Evolutionary conservation across 768 basidiomycete genomes (phyloP).

Genomic region (Lactarius akahatsu): DNA sequence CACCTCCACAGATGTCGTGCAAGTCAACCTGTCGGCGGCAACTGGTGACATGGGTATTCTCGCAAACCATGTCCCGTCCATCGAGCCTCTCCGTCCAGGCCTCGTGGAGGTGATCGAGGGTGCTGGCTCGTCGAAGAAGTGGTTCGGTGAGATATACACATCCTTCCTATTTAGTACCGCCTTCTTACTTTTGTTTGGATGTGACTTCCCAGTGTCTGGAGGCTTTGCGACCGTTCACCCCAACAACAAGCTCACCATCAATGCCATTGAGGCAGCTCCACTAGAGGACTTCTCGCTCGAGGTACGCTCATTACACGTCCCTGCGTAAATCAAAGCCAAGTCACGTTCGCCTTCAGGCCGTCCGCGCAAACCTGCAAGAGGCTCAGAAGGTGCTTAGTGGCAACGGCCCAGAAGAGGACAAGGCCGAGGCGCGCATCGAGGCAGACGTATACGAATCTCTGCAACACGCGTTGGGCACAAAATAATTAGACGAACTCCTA

Average conservation of each 20-base stretch:
- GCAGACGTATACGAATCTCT: constrained; percentile 96
- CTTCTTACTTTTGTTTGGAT: constrained; percentile 3
- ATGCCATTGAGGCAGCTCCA: constrained; percentile 94
- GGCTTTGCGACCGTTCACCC: constrained; percentile 98
- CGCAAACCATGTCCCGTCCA: constrained; percentile 97
- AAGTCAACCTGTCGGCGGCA: constrained; percentile 92
- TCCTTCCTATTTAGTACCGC: background rate
- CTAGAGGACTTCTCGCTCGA: constrained; percentile 88
- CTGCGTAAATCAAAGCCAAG: constrained; percentile 4
- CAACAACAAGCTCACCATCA: constrained; percentile 94
- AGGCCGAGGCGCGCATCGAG: constrained; percentile 90
- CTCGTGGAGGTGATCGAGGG: constrained; percentile 92
- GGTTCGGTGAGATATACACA: constrained; percentile 74
- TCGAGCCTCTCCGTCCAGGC: constrained; percentile 93
- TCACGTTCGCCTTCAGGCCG: constrained; percentile 53
- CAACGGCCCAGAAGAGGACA: constrained; percentile 89
- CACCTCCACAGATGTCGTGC: constrained; percentile 86
- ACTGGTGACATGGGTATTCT: constrained; percentile 99
- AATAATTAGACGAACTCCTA: constrained; percentile 36
- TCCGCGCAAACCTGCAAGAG: constrained; percentile 86
- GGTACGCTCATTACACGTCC: constrained; percentile 47
- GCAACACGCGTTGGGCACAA: constrained; percentile 72
- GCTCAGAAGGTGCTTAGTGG: constrained; percentile 79
- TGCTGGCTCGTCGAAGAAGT: constrained; percentile 79
- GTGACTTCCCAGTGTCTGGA: constrained; percentile 66